Base-by-base conservation (phyloP, 1,139 yeast genomes). In the Diutina catenulata region DNA sequence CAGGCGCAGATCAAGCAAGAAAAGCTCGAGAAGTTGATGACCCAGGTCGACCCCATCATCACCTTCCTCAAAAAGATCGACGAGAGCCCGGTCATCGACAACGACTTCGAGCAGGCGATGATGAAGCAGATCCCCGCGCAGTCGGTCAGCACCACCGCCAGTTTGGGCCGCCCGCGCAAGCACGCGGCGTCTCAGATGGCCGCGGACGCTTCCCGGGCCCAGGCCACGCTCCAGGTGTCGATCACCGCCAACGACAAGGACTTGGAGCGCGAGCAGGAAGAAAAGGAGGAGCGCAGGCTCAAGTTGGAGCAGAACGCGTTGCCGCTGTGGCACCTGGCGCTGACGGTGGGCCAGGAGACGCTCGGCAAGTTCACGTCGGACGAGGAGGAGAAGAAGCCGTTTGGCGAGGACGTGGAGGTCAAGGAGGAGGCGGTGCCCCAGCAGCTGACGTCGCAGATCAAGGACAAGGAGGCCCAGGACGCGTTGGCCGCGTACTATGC, bases 261-360 rank as follows among this genome's bases (percentile, higher is more conserved):
- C 45, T 73, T 75, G 46, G 78, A 72, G 49, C 66, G 74, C 41
- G 87, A 79, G 51, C 68, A 74, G 47, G 70, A 68, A 53, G 82
- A 74, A 47, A 70, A 74, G 52, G 88, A 80, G 49, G 74, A 69
- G 70, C 77, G 67, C 75, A 78, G 70, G 45, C 70, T 65, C 46
- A 83, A 80, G 55, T 73, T 88, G 54, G 82, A 83, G 53, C 95
- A 88, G 57, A 91, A 93, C 55, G 96, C 95, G 2, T 68, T 91
- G 48, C 98, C 99, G 9, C 79, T 94, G 19, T 91, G 99, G 99
- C 95, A 91, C 55, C 74, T 81, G 47, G 80, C 80, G 47, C 78
- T 93, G 50, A 87, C 98, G 1, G 93, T 91, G 45, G 95, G 94
- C 33, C 58, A 56, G 42, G 36, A 29, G 27, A 64, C 66, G 2